phyloP scores from a whole-genome alignment of 1,284 basidiomycete species.

The Microbotryum silenes-acaulis region DNA sequence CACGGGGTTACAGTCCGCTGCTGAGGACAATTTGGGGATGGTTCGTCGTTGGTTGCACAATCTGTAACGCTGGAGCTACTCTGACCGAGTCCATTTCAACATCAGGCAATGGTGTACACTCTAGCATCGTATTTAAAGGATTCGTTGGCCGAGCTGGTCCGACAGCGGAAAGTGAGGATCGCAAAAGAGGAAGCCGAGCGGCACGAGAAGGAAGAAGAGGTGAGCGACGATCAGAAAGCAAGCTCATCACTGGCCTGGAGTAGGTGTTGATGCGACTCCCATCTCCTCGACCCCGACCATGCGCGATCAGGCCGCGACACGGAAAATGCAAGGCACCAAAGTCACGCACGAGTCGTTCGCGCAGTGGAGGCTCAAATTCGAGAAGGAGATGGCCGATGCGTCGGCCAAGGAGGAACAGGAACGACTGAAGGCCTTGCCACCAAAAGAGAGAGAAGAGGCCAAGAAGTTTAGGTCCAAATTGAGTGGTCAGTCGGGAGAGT shows the following conservation, averaged over 20 bases:
- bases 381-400: slow-evolving; percentile 56
- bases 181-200: slow-evolving; percentile 49
- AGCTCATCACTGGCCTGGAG: slow-evolving; percentile 48
- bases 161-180: slow-evolving; percentile 30
- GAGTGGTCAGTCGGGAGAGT: slow-evolving; percentile 51
- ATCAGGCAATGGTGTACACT: slow-evolving; percentile 87
- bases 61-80: slow-evolving; percentile 4
- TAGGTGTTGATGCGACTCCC: neutral
- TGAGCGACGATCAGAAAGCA: slow-evolving; percentile 61
- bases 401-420: slow-evolving; percentile 72
- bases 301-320: slow-evolving; percentile 67
- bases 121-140: slow-evolving; percentile 81
- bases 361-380: slow-evolving; percentile 71
- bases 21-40: slow-evolving; percentile 25
- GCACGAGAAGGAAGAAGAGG: slow-evolving; percentile 55
- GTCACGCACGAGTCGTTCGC: slow-evolving; percentile 76
- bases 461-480: slow-evolving; percentile 58
- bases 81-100: slow-evolving; percentile 4
- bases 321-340: slow-evolving; percentile 78
- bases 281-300: neutral
- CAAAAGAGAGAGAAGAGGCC: slow-evolving; percentile 84
- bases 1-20: slow-evolving; percentile 46
- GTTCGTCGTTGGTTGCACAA: slow-evolving; percentile 1
- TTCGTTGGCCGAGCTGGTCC: slow-evolving; percentile 58
- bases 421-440: slow-evolving; percentile 60